phyloP scores from a whole-genome alignment of 2,329 filamentous ascomycete species.

The Sarocladium brachiariae region DNA sequence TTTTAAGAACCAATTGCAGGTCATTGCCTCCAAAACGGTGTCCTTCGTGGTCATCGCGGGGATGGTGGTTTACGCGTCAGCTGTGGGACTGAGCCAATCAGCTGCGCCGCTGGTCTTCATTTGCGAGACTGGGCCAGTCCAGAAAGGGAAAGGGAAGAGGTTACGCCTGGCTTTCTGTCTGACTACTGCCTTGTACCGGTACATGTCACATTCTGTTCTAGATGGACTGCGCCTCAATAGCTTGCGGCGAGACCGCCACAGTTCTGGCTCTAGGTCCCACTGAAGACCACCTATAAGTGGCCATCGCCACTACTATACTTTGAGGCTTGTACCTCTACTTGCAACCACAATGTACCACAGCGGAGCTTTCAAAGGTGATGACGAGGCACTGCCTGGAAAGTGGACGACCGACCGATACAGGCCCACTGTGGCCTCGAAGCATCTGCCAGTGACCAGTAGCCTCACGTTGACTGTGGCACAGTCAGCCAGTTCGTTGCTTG shows the following conservation, averaged over 20 bases:
- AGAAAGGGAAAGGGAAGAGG: background rate
- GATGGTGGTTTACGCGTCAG: slow-evolving; percentile 24
- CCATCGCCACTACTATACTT: too few relatives aligned
- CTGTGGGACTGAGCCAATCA: slow-evolving; percentile 16
- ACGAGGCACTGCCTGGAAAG: slow-evolving; percentile 12
- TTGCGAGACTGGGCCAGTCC: background rate
- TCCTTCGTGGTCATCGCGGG: slow-evolving; percentile 11
- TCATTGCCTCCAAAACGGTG: slow-evolving; percentile 5
- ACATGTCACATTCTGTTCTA: background rate
- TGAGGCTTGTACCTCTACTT: slow-evolving; percentile 10
- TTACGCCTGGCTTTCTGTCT: background rate
- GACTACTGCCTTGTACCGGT: background rate
- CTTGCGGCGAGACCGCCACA: background rate
- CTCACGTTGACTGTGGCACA: background rate
- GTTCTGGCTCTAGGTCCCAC: too few relatives aligned
- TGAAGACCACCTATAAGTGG: too few relatives aligned
- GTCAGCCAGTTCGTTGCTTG: too few relatives aligned
- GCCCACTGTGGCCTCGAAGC: background rate
- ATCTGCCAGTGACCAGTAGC: background rate
- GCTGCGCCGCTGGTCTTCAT: slow-evolving; percentile 14
- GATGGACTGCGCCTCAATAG: background rate
- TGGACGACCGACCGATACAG: too few relatives aligned
- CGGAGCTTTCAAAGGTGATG: slow-evolving; percentile 11
- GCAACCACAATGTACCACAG: background rate
- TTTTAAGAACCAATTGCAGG: too few relatives aligned